These are phyloP conservation scores for Trichoderma brevicompactum DNA, from an alignment of 2,329 filamentous ascomycete species.

Conservation along the genomic window DNA sequence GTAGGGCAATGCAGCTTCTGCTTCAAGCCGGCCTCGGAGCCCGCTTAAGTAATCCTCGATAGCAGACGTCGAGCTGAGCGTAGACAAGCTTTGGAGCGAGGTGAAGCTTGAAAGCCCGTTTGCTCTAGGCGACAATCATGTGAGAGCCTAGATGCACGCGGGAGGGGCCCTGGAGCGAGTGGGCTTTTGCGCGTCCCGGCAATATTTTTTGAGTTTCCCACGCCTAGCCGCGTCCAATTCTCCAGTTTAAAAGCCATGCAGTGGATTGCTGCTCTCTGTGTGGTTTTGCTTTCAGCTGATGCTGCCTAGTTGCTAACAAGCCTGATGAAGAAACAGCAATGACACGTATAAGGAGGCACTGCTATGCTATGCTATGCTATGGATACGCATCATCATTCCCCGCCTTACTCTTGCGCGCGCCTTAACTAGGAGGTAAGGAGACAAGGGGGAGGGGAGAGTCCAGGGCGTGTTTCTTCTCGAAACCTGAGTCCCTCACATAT, in stretches of 20 bases:
- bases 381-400: too few species aligned
- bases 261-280: neutral
- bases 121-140: conserved; percentile 10
- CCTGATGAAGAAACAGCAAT: neutral
- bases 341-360: conserved; percentile 21
- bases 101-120: conserved; percentile 8
- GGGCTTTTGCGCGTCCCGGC: neutral
- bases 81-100: conserved; percentile 13
- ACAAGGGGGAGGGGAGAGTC: too few species aligned
- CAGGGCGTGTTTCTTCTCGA: neutral
- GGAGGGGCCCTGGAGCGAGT: conserved; percentile 8
- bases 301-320: neutral
- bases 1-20: neutral
- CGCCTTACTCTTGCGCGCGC: too few species aligned
- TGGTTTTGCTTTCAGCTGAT: neutral
- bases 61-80: conserved; percentile 9
- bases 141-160: conserved; percentile 22
- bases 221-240: neutral
- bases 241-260: neutral
- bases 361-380: neutral
- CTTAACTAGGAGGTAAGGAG: too few species aligned
- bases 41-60: conserved; percentile 7
- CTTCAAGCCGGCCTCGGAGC: conserved; percentile 11
- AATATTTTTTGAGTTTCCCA: too few species aligned
- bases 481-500: neutral